These are phyloP conservation scores for Diddensiella caesifluorescens DNA, from an alignment of 805 yeast species.

Conservation along the genomic window DNA sequence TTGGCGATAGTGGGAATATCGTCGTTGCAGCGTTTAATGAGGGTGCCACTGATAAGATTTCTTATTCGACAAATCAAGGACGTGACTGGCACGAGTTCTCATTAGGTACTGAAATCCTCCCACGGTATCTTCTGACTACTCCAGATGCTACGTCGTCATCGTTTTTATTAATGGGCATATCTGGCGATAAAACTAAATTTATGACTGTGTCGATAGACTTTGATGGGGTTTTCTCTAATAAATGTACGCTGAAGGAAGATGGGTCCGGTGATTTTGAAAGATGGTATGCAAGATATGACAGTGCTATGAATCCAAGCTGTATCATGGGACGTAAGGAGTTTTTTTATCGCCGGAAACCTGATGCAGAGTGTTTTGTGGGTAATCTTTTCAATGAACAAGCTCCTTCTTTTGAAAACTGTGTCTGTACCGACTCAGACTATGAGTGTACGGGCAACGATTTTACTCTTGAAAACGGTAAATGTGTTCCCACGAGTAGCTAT, in stretches of 20 bases:
- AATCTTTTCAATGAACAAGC: conserved; percentile 35
- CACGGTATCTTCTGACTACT: conserved; percentile 47
- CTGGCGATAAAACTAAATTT: conserved; percentile 15
- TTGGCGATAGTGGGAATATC: conserved; percentile 77
- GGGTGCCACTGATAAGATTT: conserved; percentile 34
- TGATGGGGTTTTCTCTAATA: conserved; percentile 27
- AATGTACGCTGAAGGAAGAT: conserved; percentile 27
- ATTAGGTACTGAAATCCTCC: conserved; percentile 42
- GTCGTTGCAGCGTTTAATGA: conserved; percentile 48
- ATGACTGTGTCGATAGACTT: conserved; percentile 58
- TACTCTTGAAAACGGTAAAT: conserved; percentile 37
- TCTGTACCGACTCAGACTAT: conserved; percentile 59
- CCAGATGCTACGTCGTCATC: conserved; percentile 65
- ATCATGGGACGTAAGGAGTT: conserved; percentile 63
- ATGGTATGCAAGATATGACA: conserved; percentile 46
- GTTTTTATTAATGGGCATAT: conserved; percentile 47
- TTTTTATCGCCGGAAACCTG: conserved; percentile 57
- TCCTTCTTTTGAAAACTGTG: conserved; percentile 50
- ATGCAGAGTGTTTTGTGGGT: conserved; percentile 57
- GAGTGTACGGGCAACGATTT: conserved; percentile 56
- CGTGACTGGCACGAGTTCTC: conserved; percentile 50
- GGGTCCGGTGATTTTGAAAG: conserved; percentile 60
- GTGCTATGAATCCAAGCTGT: conserved; percentile 40
- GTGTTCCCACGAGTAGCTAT: conserved; percentile 40
- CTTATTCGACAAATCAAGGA: conserved; percentile 72